Evolutionary conservation across 306 rosid genomes (phyloP), one percentile per base, ranked within the genome.

Genomic region (Cicer yamashitae): DNA sequence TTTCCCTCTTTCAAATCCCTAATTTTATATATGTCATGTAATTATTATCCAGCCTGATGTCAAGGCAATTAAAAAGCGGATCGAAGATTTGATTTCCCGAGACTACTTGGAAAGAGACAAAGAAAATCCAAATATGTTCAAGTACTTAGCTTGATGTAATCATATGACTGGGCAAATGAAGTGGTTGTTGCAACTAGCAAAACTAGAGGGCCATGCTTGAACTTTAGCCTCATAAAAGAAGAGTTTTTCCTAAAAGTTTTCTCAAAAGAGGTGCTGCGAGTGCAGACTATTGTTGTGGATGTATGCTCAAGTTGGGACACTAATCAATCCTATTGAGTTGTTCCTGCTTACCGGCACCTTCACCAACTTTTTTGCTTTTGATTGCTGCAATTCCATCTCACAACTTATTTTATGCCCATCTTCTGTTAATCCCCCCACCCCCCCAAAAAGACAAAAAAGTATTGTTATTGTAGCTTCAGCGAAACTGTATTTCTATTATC

Each of bases 61-160:
- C 85, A 94, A 91, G 84, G 92, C 97, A 51, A 94, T 94, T 46
- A 94, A 94, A 73, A 94, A 94, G 88, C 81, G 98, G 78, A 94
- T 94, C 6, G 98, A 94, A 83, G 98, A 94, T 79, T 89, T 94
- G 82, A 94, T 94, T 86, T 88, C 98, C 48, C 92, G 97, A 43
- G 98, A 94, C 85, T 94, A 94, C 85, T 79, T 94, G 70, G 98
- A 94, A 82, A 87, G 98, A 87, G 98, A 94, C 85, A 94, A 88
- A 81, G 98, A 94, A 10, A 91, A 91, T 81, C 84, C 91, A 1
- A 94, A 89, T 79, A 47, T 86, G 86, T 94, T 88, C 77, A 89
- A 84, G 90, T 94, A 94, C 90, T 70, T 94, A 86, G 98, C 98
- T 17, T 94, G 90, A 93, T 67, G 69, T 14, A 67, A 43, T 71